These are phyloP conservation scores for Aspergillus vadensis DNA, from an alignment of 2,329 filamentous ascomycete species.

Conservation along the genomic window DNA sequence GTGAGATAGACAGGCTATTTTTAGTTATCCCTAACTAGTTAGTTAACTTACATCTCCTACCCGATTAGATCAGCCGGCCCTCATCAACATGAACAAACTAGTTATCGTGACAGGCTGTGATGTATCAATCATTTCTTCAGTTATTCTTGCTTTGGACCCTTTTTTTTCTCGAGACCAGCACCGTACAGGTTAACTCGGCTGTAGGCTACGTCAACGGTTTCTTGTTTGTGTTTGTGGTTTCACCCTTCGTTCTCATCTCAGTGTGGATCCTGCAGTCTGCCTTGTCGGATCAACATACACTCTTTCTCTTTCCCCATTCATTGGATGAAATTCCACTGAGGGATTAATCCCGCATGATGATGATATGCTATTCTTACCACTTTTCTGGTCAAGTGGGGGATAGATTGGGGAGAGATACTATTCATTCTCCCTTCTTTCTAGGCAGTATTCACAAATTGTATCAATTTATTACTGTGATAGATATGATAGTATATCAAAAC, in stretches of 20 bases:
- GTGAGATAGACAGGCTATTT: neutral
- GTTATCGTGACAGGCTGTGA: neutral
- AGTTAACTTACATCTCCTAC: neutral
- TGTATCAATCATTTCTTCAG: neutral
- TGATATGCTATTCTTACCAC: too few relatives aligned
- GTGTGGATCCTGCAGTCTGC: constrained; percentile 10
- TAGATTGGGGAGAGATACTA: too few relatives aligned
- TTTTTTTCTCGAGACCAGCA: too few relatives aligned
- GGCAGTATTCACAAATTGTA: neutral
- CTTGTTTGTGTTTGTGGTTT: neutral
- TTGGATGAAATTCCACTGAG: too few relatives aligned
- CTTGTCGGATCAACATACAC: neutral
- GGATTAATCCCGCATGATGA: too few relatives aligned
- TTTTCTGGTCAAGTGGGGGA: too few relatives aligned
- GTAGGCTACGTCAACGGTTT: neutral
- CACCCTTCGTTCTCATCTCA: neutral
- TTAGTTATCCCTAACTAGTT: constrained; percentile 4
- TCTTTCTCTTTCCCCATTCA: too few relatives aligned
- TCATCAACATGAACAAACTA: neutral
- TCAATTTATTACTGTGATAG: too few relatives aligned
- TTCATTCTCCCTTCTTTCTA: constrained; percentile 1
- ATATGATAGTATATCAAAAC: too few relatives aligned
- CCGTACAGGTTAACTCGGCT: neutral
- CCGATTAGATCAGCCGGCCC: neutral
- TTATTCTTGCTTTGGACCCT: neutral